A percentile compares a stretch with the other conserved stretches of the same genome.
These are phyloP conservation scores for Salix exigua DNA, from an alignment of 345 rosid genomes.

Conservation along the genomic window DNA sequence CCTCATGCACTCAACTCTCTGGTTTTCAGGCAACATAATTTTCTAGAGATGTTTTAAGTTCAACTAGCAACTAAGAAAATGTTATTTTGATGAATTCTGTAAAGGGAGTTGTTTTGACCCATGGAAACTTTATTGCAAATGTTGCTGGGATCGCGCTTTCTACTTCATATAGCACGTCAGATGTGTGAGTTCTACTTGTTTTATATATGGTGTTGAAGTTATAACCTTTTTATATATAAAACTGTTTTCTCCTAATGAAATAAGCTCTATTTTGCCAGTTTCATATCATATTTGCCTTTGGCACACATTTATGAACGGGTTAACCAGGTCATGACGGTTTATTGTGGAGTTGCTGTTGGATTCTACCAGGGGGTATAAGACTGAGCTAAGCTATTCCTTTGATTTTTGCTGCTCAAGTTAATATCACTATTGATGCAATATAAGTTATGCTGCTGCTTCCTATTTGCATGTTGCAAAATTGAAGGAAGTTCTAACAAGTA, in stretches of 20 bases:
- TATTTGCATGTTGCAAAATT: neutral
- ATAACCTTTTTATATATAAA: conserved; percentile 5
- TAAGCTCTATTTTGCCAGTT: conserved; percentile 41
- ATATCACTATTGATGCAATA: neutral
- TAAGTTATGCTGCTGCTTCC: neutral
- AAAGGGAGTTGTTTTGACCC: conserved; percentile 85
- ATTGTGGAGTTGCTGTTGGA: conserved; percentile 86
- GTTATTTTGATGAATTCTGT: conserved; percentile 18
- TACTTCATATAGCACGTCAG: conserved; percentile 64
- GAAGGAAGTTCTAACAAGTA: neutral
- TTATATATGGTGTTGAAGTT: neutral
- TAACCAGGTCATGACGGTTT: conserved; percentile 53
- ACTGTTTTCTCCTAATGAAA: conserved; percentile 17
- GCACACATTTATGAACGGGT: conserved; percentile 94
- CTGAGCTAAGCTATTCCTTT: conserved; percentile 5
- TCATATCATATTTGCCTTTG: conserved; percentile 92
- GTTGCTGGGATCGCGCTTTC: conserved; percentile 63
- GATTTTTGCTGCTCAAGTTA: neutral
- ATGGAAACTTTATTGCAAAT: conserved; percentile 78
- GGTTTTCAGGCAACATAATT: neutral
- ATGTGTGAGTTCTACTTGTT: conserved; percentile 56
- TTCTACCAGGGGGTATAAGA: conserved; percentile 94
- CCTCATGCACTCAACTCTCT: conserved; percentile 13
- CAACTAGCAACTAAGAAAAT: conserved; percentile 18
- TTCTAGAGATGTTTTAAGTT: conserved; percentile 3